Evolutionary conservation across 208 protist species (phyloP), one percentile per base, ranked within the genome.

Genomic region (Trypanosoma theileri): DNA sequence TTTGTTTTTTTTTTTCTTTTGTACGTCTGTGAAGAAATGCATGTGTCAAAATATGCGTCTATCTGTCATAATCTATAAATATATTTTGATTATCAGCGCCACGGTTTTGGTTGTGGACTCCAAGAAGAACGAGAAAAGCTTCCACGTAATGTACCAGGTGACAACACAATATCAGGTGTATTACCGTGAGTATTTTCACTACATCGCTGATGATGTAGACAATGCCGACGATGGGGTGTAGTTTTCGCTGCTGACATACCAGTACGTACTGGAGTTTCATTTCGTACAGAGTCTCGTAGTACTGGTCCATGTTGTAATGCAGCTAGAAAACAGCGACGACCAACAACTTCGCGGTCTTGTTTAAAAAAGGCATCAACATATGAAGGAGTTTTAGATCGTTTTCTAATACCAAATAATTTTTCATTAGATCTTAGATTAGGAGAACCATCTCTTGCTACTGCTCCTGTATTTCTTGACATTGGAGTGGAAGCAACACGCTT

Each of bases 281-380:
- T 35, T 55, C 53, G 54, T 53, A 24, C 21, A 44, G 35, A 59
- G 40, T 53, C 46, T 16, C 26, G 50, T 16, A 70, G 68, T 28
- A 59, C 62, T 17, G 61, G 21, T 9, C 56, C 60, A 21, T 58
- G 44, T 13, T 28, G 31, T 22, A 59, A 4, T n/a, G 64, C 21
- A 10, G 63, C 50, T 58, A 78, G 56, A 19, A 78, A 57, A 10
- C 73, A 21, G 14, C 46, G 46, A 8, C 67, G 73, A 46, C 53
- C 48, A 12, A 53, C 54, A n/a, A 21, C 48, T 26, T 69, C 46
- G 35, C 28, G 77, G 17, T 64, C 68, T 14, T 73, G 64, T 67
- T 75, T 74, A 53, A 73, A 81, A 70, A 85, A 85, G 9, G 72
- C 65, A 17, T 85, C 73, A 50, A 85, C 72, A 45, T 85, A 85